Base-by-base conservation (phyloP, 2,329 filamentous ascomycete genomes). In the Sporothrix dimorphospora region DNA sequence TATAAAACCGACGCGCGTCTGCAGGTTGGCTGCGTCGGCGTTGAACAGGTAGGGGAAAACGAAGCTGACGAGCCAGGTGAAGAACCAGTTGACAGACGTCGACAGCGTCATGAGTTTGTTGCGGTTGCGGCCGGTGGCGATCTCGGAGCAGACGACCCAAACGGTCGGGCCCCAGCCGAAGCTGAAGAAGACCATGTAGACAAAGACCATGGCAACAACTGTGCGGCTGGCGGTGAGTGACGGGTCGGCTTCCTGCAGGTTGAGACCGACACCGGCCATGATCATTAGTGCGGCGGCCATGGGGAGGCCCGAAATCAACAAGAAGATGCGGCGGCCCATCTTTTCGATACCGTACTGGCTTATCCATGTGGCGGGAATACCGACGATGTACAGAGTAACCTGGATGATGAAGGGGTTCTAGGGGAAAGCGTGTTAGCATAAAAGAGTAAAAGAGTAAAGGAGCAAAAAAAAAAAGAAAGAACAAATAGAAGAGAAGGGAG, bases 391-490 rank as follows among this genome's bases (percentile, higher is more conserved):
- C 11, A 49, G 42, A 4, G 42, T 51, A 24, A 67, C 27, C 42
- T 67, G 63, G 63, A 67, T 67, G 63, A 67, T 67, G 16, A 67
- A 67, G 6, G 63, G 45, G 42, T 67, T 67, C 42, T 67, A 34
- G 3, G 30, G 30, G 6, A 34, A 34, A 6, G 30, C 30, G 30
- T 34, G 30, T 34, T 34, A 34, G 30, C 30, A 34, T 3, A 34
- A 34, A 34, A n/a, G n/a, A n/a, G n/a, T n/a, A n/a, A n/a, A n/a
- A n/a, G n/a, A n/a, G n/a, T n/a, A n/a, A n/a, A n/a, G n/a, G n/a
- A n/a, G n/a, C n/a, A n/a, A 34, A 34, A 6, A 34, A 6, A 6
- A 34, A 3, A 34, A 6, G 30, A 34, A 34, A 34, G 30, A 34
- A 34, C 3, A 34, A 6, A 34, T 34, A 34, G 30, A 34, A 34